Evolutionary conservation across 441 rosid species (phyloP).

Genomic region (Eruca vesicaria): DNA sequence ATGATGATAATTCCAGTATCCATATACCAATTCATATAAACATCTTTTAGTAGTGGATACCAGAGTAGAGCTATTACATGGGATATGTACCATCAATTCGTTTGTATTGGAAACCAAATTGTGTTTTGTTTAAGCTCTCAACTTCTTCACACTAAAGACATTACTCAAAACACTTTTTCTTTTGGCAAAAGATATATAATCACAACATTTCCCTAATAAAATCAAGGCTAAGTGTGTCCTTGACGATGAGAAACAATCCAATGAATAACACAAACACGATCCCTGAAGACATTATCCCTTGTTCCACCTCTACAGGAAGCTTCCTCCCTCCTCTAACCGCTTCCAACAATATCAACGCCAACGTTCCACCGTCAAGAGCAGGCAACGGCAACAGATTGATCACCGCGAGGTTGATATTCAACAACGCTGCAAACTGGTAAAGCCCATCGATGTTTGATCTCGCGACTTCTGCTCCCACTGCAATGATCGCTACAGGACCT

Average conservation of each 20-base stretch:
- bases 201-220: slow-evolving; percentile 74
- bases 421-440: slow-evolving; percentile 81
- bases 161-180: slow-evolving; percentile 3
- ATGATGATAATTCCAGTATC: not conserved
- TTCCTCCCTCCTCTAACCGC: slow-evolving; percentile 83
- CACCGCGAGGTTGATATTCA: slow-evolving; percentile 80
- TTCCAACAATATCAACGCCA: slow-evolving; percentile 79
- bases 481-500: slow-evolving; percentile 91
- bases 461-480: slow-evolving; percentile 98
- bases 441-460: slow-evolving; percentile 83
- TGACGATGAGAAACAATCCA: slow-evolving; percentile 75
- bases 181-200: slow-evolving; percentile 2
- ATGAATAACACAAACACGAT: slow-evolving; percentile 68
- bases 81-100: slow-evolving; percentile 12
- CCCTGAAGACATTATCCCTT: slow-evolving; percentile 85
- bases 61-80: slow-evolving; percentile 13
- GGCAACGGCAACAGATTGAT: slow-evolving; percentile 86
- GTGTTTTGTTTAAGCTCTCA: slow-evolving; percentile 1
- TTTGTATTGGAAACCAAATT: slow-evolving; percentile 3
- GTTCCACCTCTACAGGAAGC: slow-evolving; percentile 83
- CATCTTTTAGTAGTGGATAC: not conserved
- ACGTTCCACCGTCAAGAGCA: slow-evolving; percentile 83
- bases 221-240: slow-evolving; percentile 82
- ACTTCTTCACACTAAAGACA: slow-evolving; percentile 18
- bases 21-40: not conserved